Evolutionary conservation across 495 filamentous ascomycete species (phyloP), one percentile per base, ranked within the genome.

Genomic region (Parmelia sp.): DNA sequence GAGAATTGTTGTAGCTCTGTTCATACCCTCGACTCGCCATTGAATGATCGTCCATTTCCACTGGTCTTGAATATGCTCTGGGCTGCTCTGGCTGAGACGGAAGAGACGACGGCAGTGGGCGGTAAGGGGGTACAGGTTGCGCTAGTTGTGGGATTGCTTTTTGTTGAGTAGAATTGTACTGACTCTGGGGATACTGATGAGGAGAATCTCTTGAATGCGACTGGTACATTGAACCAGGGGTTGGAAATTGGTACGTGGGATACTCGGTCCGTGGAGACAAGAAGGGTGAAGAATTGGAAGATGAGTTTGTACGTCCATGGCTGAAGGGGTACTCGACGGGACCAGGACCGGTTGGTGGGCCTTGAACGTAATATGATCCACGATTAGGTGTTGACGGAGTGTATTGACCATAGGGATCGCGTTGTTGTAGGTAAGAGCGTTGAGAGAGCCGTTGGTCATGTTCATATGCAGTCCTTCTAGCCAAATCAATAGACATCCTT

Each of bases 221-320:
- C 47, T 63, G 62, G 36, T 69, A 70, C 21, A 57, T 49, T 15
- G 58, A 36, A 56, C 57, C 64, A 12, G 68, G 12, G 10, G 55
- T 23, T 40, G 67, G n/a, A 27, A 55, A 62, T 36, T 45, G 27
- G 15, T 69, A 61, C 10, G 11, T 44, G 7, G 63, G 61, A 39
- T 57, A 58, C 42, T 71, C 62, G 8, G 58, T 63, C 17, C 65
- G 61, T 4, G 68, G 64, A 23, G 69, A 66, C n/a, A 60, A 45
- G 57, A 64, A 72, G 19, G 70, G 69, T n/a, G 69, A 70, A 15
- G 69, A 70, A 14, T 64, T 66, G 17, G 63, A 70, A 25, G 67
- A 69, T 56, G 67, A 69, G 19, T 60, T 65, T 19, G 60, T 65
- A n/a, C 56, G 59, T 55, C 64, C 61, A 37, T 67, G 64, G 17